A percentile compares a stretch with the other conserved stretches of the same genome.
Conservation (phyloP, 495 filamentous ascomycete genomes). For the Daldinia childiae region DNA sequence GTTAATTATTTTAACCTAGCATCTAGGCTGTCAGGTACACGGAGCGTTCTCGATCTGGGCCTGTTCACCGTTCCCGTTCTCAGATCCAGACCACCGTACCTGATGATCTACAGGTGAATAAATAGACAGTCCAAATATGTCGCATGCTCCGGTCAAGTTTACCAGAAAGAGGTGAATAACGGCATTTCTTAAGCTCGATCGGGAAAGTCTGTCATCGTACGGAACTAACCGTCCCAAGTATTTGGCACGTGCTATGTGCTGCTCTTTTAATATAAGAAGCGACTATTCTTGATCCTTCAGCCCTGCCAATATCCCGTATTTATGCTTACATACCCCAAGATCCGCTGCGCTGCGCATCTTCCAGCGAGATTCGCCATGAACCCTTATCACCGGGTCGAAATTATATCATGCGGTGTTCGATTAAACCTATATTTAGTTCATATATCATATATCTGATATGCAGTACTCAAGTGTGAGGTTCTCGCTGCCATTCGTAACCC, state of each 20-base stretch:
- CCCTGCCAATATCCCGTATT: constrained; percentile 27
- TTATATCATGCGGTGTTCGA: neutral
- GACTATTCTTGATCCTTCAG: constrained; percentile 24
- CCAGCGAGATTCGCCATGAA: neutral
- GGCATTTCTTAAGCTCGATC: constrained; percentile 21
- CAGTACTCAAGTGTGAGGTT: neutral
- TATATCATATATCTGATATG: neutral
- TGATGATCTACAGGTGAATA: constrained; percentile 35
- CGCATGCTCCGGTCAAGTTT: constrained; percentile 34
- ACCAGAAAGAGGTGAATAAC: constrained; percentile 27
- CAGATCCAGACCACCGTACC: constrained; percentile 34
- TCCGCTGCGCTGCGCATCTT: neutral
- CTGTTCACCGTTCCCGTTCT: constrained; percentile 34
- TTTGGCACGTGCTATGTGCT: constrained; percentile 24
- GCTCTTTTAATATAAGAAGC: constrained; percentile 3
- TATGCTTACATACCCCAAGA: constrained; percentile 14
- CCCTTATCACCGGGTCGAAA: neutral
- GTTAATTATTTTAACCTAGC: constrained; percentile 5
- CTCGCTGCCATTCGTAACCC: neutral
- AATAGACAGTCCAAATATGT: constrained; percentile 34
- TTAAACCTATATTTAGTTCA: constrained; percentile 1
- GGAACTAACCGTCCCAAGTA: constrained; percentile 35
- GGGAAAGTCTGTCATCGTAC: constrained; percentile 25
- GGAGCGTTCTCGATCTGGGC: constrained; percentile 35
- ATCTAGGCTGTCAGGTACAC: constrained; percentile 10